Conservation (phyloP, 345 rosid genomes). For the Abelmoschus esculentus region DNA sequence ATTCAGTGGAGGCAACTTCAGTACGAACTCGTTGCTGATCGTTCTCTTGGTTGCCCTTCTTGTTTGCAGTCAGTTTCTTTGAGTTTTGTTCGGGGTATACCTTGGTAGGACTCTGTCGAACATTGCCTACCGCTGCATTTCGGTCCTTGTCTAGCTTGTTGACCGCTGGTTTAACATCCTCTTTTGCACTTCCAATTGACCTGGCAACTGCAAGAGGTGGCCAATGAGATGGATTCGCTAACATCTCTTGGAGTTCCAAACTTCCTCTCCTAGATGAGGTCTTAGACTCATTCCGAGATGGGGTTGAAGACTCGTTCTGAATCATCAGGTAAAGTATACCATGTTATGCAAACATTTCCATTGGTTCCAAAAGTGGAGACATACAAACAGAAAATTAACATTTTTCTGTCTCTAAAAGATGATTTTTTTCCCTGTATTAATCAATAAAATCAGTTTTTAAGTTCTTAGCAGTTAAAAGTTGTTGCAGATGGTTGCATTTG, state of each 20-base stretch:
- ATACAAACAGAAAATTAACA: neutral
- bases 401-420: neutral
- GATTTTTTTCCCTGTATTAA: neutral
- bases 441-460: neutral
- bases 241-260: conserved; percentile 60
- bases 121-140: conserved; percentile 35
- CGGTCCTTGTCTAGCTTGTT: conserved; percentile 45
- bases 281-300: conserved; percentile 26
- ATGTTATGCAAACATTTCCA: neutral
- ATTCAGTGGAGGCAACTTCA: conserved; percentile 36
- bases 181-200: conserved; percentile 33
- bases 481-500: neutral
- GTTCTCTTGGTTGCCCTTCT: conserved; percentile 38
- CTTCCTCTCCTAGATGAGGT: conserved; percentile 50
- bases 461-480: neutral
- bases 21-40: conserved; percentile 35
- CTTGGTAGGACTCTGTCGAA: conserved; percentile 33
- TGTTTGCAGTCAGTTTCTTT: conserved; percentile 21
- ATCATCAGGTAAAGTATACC: conserved; percentile 16
- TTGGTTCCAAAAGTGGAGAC: neutral
- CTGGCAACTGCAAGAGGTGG: conserved; percentile 30
- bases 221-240: conserved; percentile 54
- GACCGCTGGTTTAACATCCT: conserved; percentile 56
- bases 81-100: conserved; percentile 32
- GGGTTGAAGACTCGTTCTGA: conserved; percentile 30